A percentile compares a stretch with the other conserved stretches of the same genome.
Conservation (phyloP, 805 yeast species). For the Pichia membranifaciens region DNA sequence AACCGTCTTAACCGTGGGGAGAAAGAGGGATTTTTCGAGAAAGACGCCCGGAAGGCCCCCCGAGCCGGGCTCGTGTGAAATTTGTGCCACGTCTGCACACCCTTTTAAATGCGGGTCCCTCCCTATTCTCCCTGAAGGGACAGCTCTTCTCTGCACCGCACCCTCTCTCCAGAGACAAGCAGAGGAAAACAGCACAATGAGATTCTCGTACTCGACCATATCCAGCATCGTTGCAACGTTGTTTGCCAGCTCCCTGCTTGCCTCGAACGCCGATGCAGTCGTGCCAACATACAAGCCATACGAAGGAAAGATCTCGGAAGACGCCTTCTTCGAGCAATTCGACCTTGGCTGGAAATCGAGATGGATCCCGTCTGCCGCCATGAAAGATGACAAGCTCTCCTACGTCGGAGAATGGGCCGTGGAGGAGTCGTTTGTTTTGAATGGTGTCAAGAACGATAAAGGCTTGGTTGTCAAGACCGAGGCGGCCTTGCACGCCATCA, state of each 20-base stretch:
- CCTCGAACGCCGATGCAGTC: constrained; percentile 3
- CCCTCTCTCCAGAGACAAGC: no score
- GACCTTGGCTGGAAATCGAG: constrained; percentile 33
- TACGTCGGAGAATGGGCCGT: constrained; percentile 75
- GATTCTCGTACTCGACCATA: background rate
- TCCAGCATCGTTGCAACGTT: background rate
- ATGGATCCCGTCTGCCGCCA: constrained; percentile 60
- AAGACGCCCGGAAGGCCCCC: no score
- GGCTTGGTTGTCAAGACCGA: constrained; percentile 73
- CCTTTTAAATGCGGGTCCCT: no score
- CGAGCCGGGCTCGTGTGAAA: no score
- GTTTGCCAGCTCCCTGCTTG: background rate
- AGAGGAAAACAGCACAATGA: background rate
- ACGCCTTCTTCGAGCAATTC: constrained; percentile 66
- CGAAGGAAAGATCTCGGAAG: constrained; percentile 31
- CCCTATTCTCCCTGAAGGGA: background rate
- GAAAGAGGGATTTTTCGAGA: no score
- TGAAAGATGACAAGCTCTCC: constrained; percentile 45
- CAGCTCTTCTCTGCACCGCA: no score
- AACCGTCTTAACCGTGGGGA: no score
- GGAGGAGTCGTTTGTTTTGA: constrained; percentile 52
- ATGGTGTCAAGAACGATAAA: constrained; percentile 59
- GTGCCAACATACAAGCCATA: constrained; percentile 30
- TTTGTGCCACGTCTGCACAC: no score
- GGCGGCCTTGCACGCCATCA: constrained; percentile 80